A percentile compares a stretch with the other conserved stretches of the same genome.
These are phyloP conservation scores for Coelastrella sp. DNA, from an alignment of 139 green algal genomes.

Conservation along the genomic window DNA sequence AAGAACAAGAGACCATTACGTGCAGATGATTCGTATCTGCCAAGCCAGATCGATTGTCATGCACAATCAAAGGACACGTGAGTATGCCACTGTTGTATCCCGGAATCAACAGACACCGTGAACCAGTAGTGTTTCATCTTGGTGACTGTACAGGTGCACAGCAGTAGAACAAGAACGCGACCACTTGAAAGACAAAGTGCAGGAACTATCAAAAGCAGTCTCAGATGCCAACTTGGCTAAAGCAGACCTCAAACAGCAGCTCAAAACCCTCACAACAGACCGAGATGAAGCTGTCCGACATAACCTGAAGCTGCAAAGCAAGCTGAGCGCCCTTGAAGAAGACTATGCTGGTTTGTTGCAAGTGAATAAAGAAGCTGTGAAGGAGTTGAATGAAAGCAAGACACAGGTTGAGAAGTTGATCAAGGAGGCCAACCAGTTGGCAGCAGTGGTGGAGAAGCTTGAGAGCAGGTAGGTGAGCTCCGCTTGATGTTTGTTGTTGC, in stretches of 20 bases:
- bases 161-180: slow-evolving; percentile 35
- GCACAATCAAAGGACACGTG: neutral
- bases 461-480: slow-evolving; percentile 12
- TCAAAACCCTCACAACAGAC: neutral
- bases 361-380: neutral
- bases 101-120: no score
- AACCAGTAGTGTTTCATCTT: neutral
- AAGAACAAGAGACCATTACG: no score
- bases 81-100: neutral
- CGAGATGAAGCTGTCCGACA: slow-evolving; percentile 28
- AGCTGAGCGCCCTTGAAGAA: slow-evolving; percentile 17
- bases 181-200: neutral
- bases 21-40: no score
- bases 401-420: neutral
- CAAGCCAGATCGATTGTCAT: no score
- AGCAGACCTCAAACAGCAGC: neutral
- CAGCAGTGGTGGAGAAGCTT: neutral
- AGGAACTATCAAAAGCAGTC: neutral
- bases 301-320: slow-evolving; percentile 46
- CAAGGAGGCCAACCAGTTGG: neutral
- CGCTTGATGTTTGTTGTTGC: no score
- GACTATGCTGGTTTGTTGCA: neutral
- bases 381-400: neutral
- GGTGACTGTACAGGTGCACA: slow-evolving; percentile 13
- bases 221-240: neutral